A percentile compares a stretch with the other conserved stretches of the same genome.
phyloP scores from a whole-genome alignment of 1,284 basidiomycete species.

The Cystobasidium slooffiae region DNA sequence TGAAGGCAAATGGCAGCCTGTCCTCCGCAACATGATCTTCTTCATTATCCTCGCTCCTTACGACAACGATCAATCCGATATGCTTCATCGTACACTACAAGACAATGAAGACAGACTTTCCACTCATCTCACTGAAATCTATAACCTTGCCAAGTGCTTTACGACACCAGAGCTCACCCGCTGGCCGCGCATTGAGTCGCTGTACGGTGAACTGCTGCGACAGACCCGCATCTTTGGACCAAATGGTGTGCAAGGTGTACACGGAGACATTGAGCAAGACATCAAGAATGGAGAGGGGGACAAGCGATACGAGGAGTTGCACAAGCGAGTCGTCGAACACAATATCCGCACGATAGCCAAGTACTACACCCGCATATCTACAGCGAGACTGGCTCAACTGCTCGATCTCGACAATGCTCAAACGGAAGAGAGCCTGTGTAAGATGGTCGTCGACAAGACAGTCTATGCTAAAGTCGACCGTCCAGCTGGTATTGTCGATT shows the following conservation, averaged over 20 bases:
- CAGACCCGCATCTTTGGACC: slow-evolving; percentile 75
- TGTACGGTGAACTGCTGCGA: slow-evolving; percentile 84
- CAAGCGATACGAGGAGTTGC: slow-evolving; percentile 91
- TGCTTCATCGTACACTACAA: slow-evolving; percentile 83
- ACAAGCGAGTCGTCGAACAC: slow-evolving; percentile 93
- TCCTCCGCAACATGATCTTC: slow-evolving; percentile 76
- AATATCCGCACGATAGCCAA: slow-evolving; percentile 92
- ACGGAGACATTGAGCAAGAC: slow-evolving; percentile 51
- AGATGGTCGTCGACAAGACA: slow-evolving; percentile 86
- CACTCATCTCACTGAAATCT: slow-evolving; percentile 79
- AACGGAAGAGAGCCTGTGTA: slow-evolving; percentile 85
- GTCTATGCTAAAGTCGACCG: slow-evolving; percentile 94
- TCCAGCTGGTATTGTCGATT: slow-evolving; percentile 76
- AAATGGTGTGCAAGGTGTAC: slow-evolving; percentile 48
- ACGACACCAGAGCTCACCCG: slow-evolving; percentile 94
- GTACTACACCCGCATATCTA: slow-evolving; percentile 93
- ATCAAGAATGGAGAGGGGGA: slow-evolving; percentile 60
- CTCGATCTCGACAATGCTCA: slow-evolving; percentile 81
- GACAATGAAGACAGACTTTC: slow-evolving; percentile 76
- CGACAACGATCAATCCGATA: slow-evolving; percentile 96
- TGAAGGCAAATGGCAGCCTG: slow-evolving; percentile 49
- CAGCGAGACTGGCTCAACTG: slow-evolving; percentile 78
- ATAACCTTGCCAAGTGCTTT: slow-evolving; percentile 95
- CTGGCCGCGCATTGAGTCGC: slow-evolving; percentile 92
- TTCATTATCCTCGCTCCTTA: slow-evolving; percentile 92